These are phyloP conservation scores for Rhodofomes roseus DNA, from an alignment of 1,284 basidiomycete species.

Conservation along the genomic window DNA sequence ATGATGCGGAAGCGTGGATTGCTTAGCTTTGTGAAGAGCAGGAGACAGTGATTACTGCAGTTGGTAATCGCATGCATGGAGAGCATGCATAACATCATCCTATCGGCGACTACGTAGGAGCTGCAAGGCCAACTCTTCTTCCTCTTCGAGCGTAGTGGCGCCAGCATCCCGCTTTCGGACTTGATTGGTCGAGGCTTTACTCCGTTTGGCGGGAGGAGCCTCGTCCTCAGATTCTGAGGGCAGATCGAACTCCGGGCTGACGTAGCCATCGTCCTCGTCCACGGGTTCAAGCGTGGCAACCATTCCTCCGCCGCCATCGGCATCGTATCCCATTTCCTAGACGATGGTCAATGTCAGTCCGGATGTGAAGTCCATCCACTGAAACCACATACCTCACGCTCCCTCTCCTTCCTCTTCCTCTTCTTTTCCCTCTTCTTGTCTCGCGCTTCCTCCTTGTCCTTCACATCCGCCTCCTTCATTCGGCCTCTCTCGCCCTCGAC, in stretches of 20 bases:
- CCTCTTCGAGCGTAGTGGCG: slow-evolving; percentile 19
- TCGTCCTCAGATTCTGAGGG: slow-evolving; percentile 42
- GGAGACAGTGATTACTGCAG: background rate
- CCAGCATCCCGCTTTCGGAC: background rate
- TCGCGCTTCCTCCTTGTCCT: slow-evolving; percentile 80
- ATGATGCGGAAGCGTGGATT: no score
- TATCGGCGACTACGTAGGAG: slow-evolving; percentile 23
- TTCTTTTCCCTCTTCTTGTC: slow-evolving; percentile 86
- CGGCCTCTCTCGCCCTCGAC: slow-evolving; percentile 69
- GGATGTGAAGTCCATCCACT: slow-evolving; percentile 3
- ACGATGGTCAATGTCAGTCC: background rate
- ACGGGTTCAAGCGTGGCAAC: slow-evolving; percentile 31
- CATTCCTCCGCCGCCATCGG: slow-evolving; percentile 18
- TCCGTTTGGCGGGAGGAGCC: slow-evolving; percentile 34
- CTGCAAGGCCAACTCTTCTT: slow-evolving; percentile 27
- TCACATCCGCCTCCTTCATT: slow-evolving; percentile 69
- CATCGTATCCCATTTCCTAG: slow-evolving; percentile 14
- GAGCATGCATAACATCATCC: background rate
- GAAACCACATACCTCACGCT: slow-evolving; percentile 53
- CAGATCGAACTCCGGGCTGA: slow-evolving; percentile 70
- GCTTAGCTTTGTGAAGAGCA: background rate
- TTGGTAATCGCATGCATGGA: background rate
- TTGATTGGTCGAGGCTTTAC: slow-evolving; percentile 5
- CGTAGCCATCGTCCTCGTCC: slow-evolving; percentile 62
- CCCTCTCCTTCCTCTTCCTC: slow-evolving; percentile 83